Percentiles rank a stretch among this genome's conserved stretches.
Evolutionary conservation across 768 basidiomycete species (phyloP).

Genomic region (Termitomyces sp.): DNA sequence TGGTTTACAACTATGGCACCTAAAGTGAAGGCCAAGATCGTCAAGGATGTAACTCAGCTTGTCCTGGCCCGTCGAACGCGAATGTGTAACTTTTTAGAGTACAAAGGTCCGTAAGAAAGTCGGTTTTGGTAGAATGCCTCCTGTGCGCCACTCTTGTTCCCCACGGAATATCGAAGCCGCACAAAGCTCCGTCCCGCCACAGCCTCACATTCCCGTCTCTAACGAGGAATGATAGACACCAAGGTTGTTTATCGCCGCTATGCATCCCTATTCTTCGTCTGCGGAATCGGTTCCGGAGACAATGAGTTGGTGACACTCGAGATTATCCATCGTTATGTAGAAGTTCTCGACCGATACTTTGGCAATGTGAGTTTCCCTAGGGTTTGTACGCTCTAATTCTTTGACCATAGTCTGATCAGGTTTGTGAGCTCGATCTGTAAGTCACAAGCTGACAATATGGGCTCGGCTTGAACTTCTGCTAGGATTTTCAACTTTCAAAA

Average conservation of each 20-base stretch:
- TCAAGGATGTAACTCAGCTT: conserved; percentile 98
- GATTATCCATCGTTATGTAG: conserved; percentile 91
- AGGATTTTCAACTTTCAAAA: conserved; percentile 99
- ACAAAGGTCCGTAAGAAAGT: conserved; percentile 69
- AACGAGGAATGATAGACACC: conserved; percentile 47
- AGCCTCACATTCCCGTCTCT: conserved; percentile 1
- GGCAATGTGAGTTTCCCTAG: conserved; percentile 65
- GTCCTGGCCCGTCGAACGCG: conserved; percentile 92
- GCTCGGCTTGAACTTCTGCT: conserved; percentile 5
- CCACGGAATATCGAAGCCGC: background rate
- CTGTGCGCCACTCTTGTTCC: background rate
- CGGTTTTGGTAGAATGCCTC: background rate
- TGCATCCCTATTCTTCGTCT: conserved; percentile 93
- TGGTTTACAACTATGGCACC: conserved; percentile 96
- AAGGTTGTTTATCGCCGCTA: conserved; percentile 96
- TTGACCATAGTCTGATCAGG: conserved; percentile 36
- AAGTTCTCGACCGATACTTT: conserved; percentile 87
- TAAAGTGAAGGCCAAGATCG: conserved; percentile 91
- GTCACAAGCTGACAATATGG: conserved; percentile 18
- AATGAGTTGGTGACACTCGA: conserved; percentile 92
- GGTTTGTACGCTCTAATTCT: background rate
- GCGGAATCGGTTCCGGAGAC: conserved; percentile 75
- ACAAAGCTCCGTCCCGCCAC: background rate
- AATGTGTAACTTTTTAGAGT: conserved; percentile 99
- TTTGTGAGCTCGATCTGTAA: conserved; percentile 93